These are phyloP conservation scores for Litsea cubeba DNA, from an alignment of 164 flowering plant genomes.

Conservation along the genomic window DNA sequence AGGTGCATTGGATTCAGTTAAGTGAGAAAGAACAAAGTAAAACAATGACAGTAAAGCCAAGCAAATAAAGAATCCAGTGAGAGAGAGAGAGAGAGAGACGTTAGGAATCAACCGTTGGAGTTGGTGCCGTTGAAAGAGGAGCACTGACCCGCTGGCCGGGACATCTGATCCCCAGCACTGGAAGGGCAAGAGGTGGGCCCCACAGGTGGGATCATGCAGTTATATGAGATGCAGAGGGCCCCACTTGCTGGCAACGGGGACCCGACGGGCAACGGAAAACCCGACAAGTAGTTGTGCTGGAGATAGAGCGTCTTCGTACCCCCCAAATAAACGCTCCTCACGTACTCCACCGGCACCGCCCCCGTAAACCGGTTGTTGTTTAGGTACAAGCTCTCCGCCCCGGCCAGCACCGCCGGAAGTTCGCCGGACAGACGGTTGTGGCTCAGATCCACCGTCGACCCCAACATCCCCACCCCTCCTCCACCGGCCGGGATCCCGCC, in stretches of 20 bases:
- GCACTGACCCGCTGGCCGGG: slow-evolving; percentile 61
- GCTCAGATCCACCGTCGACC: slow-evolving; percentile 58
- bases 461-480: slow-evolving; percentile 8
- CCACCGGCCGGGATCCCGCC: slow-evolving; percentile 29
- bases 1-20: no score
- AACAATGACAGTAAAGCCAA: no score
- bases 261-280: slow-evolving; percentile 31
- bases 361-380: slow-evolving; percentile 65
- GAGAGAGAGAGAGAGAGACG: neutral
- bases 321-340: slow-evolving; percentile 31
- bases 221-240: slow-evolving; percentile 59
- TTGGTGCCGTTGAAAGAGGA: slow-evolving; percentile 15
- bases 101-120: slow-evolving; percentile 2
- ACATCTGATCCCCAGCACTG: slow-evolving; percentile 42
- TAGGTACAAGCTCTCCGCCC: slow-evolving; percentile 48
- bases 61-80: no score
- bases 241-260: slow-evolving; percentile 36
- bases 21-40: no score
- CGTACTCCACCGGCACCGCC: slow-evolving; percentile 48
- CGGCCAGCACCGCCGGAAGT: slow-evolving; percentile 30
- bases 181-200: slow-evolving; percentile 46
- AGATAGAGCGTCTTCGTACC: slow-evolving; percentile 45
- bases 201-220: slow-evolving; percentile 63
- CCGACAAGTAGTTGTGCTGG: slow-evolving; percentile 61
- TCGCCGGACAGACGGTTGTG: slow-evolving; percentile 54